Percentiles rank a stretch among this genome's conserved stretches.
Conservation (phyloP, 176 grass and related monocot species). For the Zizania latifolia region DNA sequence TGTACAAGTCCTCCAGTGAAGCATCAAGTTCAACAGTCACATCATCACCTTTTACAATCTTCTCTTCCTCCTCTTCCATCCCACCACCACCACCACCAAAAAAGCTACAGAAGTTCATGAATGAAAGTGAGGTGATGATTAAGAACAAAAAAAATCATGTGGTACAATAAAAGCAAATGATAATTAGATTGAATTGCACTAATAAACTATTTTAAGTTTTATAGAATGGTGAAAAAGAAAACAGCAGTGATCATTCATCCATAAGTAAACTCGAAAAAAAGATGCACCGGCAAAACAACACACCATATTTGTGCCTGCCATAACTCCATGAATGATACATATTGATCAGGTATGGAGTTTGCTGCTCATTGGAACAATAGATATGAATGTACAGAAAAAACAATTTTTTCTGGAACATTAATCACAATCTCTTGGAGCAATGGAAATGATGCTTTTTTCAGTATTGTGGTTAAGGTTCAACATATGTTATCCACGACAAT, state of each 20-base stretch:
- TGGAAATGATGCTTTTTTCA: no score
- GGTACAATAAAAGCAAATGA: background rate
- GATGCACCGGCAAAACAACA: background rate
- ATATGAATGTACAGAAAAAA: background rate
- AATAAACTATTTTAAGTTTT: background rate
- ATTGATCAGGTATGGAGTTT: background rate
- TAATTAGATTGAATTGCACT: background rate
- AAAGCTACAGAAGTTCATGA: constrained; percentile 50
- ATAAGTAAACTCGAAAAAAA: background rate
- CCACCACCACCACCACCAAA: constrained; percentile 78
- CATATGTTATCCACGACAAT: no score
- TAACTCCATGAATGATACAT: background rate
- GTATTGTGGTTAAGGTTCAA: no score
- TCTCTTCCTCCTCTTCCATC: constrained; percentile 84
- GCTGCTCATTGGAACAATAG: background rate
- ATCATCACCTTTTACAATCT: constrained; percentile 86
- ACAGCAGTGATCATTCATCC: background rate
- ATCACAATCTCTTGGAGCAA: no score
- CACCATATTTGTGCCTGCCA: background rate
- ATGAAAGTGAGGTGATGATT: constrained; percentile 6
- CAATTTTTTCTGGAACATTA: no score
- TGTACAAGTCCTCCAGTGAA: constrained; percentile 91
- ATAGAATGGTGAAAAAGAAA: background rate
- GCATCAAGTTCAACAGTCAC: constrained; percentile 95
- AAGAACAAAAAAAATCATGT: constrained; percentile 1